Conservation (phyloP, 495 filamentous ascomycete species). For the Xylaria scruposa region DNA sequence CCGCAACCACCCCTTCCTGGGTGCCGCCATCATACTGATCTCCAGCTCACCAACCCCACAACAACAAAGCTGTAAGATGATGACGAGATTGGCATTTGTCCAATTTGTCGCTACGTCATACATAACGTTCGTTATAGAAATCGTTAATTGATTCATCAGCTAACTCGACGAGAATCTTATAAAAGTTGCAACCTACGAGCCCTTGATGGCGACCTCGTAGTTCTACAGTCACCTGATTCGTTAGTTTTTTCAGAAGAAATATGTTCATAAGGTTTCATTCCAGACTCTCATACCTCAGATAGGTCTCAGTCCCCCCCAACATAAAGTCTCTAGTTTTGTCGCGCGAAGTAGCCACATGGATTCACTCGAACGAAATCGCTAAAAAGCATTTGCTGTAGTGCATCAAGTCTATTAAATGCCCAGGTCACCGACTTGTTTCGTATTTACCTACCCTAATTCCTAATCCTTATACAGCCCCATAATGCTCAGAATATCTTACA, state of each 20-base stretch:
- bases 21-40: background rate
- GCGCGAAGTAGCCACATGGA: background rate
- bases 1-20: background rate
- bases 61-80: background rate
- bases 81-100: background rate
- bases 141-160: background rate
- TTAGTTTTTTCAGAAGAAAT: background rate
- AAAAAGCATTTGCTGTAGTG: background rate
- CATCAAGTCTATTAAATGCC: background rate
- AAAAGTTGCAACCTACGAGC: background rate
- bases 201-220: background rate
- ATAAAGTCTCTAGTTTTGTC: background rate
- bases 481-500: background rate
- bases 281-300: background rate
- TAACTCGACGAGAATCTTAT: background rate
- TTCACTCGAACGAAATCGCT: background rate
- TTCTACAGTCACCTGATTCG: background rate
- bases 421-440: background rate
- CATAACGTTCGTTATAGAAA: background rate
- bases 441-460: background rate
- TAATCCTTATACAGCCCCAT: background rate
- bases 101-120: constrained; percentile 7
- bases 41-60: constrained; percentile 18
- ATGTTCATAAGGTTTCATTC: background rate
- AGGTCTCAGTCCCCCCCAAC: background rate